Base-by-base conservation (phyloP, 176 grass and related monocot species). In the Dactylis glomerata region DNA sequence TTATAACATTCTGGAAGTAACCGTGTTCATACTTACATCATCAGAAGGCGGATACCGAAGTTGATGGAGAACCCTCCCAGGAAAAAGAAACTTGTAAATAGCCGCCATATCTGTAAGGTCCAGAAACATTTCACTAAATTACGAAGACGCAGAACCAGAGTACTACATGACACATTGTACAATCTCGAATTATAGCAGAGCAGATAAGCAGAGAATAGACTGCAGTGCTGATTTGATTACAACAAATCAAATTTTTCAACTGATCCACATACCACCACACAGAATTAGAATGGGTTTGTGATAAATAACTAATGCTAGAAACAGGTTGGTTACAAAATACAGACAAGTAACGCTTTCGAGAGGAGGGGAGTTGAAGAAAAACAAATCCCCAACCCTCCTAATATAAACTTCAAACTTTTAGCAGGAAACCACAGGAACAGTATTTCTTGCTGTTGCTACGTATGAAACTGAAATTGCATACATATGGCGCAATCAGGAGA, bases 1-100 rank as follows among this genome's bases (percentile, higher is more conserved):
- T 73, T 8, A 73, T 68, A 22, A 61, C 70, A 69, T 36, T 75
- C 3, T 62, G 19, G 23, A 82, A 78, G 36, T 81, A 82, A 77
- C 40, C 19, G 6, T 38, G 67, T 79, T 50, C 51, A 62, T 22
- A 78, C 90, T 91, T 91, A 94, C 94, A 97, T 97, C 94, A 97
- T 97, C 51, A 97, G 84, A 75, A 97, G 86, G 54, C 92, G 90
- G 79, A 97, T 94, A 77, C 92, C 94, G 83, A 97, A 97, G 83
- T 94, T 97, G 50, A 97, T 92, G n/a, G 92, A 97, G 77, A 97
- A 97, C 6, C 27, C 33, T 5, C 88, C 94, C 37, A 97, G 90
- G 59, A 88, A 94, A 86, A 97, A 87, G 77, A 97, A 94, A 68
- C 47, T 91, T 41, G 94, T 91, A 82, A 97, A 66, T 47, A 97